These are phyloP conservation scores for Epichloe brachyelytri DNA, from an alignment of 2,329 filamentous ascomycete genomes.

Conservation along the genomic window DNA sequence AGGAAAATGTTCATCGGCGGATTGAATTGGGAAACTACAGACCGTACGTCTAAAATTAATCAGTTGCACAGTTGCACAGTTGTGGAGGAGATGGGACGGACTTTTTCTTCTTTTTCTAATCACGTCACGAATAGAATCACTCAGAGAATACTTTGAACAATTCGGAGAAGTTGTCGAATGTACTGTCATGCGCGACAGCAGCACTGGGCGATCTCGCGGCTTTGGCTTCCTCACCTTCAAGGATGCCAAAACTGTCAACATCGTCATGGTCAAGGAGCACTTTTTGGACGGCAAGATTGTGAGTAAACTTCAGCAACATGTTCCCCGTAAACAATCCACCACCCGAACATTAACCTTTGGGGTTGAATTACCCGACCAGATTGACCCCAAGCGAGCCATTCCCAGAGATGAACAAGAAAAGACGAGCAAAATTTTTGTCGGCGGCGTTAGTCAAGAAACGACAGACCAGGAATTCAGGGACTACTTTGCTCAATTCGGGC, in stretches of 20 bases:
- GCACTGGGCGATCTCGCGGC: slow-evolving; percentile 82
- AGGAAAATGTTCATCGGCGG: slow-evolving; percentile 99
- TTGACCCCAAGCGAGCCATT: slow-evolving; percentile 95
- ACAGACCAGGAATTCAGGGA: slow-evolving; percentile 93
- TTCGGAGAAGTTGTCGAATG: slow-evolving; percentile 96
- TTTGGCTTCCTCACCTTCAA: slow-evolving; percentile 98
- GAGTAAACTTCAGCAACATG: slow-evolving; percentile 23
- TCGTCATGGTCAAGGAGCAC: slow-evolving; percentile 99
- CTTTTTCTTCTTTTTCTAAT: slow-evolving; percentile 7
- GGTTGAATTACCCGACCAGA: slow-evolving; percentile 39
- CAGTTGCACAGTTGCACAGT: too few species aligned
- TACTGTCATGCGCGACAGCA: slow-evolving; percentile 97
- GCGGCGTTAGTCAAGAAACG: slow-evolving; percentile 92
- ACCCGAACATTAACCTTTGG: neutral
- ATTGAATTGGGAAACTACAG: slow-evolving; percentile 97
- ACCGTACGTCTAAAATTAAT: slow-evolving; percentile 52
- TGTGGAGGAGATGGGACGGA: neutral
- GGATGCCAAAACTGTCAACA: slow-evolving; percentile 95
- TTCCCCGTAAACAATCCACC: neutral
- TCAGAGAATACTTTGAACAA: slow-evolving; percentile 93
- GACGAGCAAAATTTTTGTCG: slow-evolving; percentile 97
- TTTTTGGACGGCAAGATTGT: slow-evolving; percentile 97
- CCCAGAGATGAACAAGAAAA: slow-evolving; percentile 96
- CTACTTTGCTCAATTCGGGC: slow-evolving; percentile 93
- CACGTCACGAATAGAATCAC: slow-evolving; percentile 55